Evolutionary conservation across 1,284 basidiomycete species (phyloP).

Genomic region (Irpex rosettiformis): DNA sequence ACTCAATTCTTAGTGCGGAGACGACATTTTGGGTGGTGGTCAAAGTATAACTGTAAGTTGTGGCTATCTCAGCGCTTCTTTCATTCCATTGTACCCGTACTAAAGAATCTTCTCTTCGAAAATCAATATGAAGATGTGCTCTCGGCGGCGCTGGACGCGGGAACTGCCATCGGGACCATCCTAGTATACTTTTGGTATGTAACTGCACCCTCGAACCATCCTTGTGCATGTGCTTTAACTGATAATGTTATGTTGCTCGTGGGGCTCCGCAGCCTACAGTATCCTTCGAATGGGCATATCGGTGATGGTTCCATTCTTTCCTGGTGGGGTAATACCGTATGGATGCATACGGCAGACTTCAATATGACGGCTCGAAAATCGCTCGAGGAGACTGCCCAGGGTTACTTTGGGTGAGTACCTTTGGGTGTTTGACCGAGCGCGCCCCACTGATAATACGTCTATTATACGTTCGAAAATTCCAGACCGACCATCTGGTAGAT

Average conservation of each 20-base stretch:
- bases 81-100: neutral
- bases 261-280: conserved; percentile 34
- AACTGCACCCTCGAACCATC: neutral
- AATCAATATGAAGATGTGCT: conserved; percentile 38
- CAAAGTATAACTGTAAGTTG: conserved; percentile 41
- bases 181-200: conserved; percentile 56
- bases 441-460: neutral
- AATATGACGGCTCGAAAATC: conserved; percentile 23
- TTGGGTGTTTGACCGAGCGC: neutral
- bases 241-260: neutral
- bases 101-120: neutral
- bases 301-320: conserved; percentile 31
- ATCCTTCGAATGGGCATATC: conserved; percentile 40
- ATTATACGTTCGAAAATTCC: neutral
- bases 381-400: neutral
- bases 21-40: conserved; percentile 50
- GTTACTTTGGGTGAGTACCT: conserved; percentile 9
- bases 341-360: conserved; percentile 32
- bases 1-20: conserved; percentile 53
- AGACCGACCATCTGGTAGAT: neutral
- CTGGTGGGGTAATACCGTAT: conserved; percentile 45
- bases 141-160: conserved; percentile 57
- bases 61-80: conserved; percentile 8
- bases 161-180: conserved; percentile 53
- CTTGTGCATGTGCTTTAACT: neutral